Percentiles rank a stretch among this genome's conserved stretches.
phyloP scores from a whole-genome alignment of 805 yeast genomes.

The Metschnikowia rubicola region DNA sequence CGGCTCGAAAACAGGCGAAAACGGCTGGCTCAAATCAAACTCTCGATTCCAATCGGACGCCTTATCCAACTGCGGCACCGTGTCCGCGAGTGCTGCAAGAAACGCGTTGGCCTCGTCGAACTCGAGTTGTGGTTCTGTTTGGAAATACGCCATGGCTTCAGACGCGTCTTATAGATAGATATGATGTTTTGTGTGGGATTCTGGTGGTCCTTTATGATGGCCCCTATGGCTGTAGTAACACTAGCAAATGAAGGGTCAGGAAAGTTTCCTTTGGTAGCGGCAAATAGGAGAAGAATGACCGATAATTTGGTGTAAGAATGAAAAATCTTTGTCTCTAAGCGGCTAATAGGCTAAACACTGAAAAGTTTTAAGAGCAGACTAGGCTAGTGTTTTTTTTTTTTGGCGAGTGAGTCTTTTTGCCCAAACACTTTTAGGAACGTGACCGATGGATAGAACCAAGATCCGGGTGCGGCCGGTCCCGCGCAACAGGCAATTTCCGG shows the following conservation, averaged over 20 bases:
- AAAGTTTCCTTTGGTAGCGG: too few species aligned
- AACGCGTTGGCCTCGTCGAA: constrained; percentile 16
- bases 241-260: too few species aligned
- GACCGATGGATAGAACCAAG: not conserved
- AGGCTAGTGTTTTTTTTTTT: too few species aligned
- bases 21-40: constrained; percentile 3
- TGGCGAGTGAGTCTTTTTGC: too few species aligned
- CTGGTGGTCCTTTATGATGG: too few species aligned
- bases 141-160: constrained; percentile 1
- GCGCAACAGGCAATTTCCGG: constrained; percentile 8
- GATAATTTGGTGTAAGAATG: too few species aligned
- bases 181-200: too few species aligned
- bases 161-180: not conserved
- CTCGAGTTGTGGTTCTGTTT: constrained; percentile 10
- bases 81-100: constrained; percentile 12
- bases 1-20: constrained; percentile 1
- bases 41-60: constrained; percentile 9
- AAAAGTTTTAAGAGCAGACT: too few species aligned
- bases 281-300: too few species aligned
- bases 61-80: constrained; percentile 13
- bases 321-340: too few species aligned
- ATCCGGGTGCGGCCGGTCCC: not conserved
- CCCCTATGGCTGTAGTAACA: too few species aligned
- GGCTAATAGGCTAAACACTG: too few species aligned
- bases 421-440: not conserved